Evolutionary conservation across 2,329 filamentous ascomycete genomes (phyloP).

Genomic region (Aspergillus quadricinctus): DNA sequence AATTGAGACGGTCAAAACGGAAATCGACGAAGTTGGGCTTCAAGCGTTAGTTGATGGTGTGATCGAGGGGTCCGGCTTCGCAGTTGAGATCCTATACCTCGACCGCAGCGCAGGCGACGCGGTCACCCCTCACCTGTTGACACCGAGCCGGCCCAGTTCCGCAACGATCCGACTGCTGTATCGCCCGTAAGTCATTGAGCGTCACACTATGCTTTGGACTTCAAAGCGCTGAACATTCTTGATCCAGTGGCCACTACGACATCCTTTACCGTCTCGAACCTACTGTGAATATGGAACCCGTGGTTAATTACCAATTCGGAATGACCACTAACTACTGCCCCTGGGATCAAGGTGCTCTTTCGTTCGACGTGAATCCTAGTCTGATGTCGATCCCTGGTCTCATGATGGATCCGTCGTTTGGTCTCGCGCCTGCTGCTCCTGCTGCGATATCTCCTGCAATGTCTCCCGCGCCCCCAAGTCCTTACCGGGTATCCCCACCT

Average conservation of each 20-base stretch:
- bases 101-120: slow-evolving; percentile 76
- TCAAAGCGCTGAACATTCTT: slow-evolving; percentile 17
- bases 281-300: slow-evolving; percentile 33
- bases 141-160: slow-evolving; percentile 38
- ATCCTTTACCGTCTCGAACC: slow-evolving; percentile 71
- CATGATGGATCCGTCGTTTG: slow-evolving; percentile 35
- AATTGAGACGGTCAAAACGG: slow-evolving; percentile 70
- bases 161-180: slow-evolving; percentile 66
- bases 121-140: slow-evolving; percentile 54
- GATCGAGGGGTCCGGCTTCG: slow-evolving; percentile 71
- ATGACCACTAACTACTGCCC: slow-evolving; percentile 36
- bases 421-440: slow-evolving; percentile 23
- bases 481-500: slow-evolving; percentile 28
- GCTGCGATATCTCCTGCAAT: slow-evolving; percentile 29
- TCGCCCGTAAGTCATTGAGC: slow-evolving; percentile 52
- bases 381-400: slow-evolving; percentile 40
- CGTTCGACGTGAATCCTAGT: slow-evolving; percentile 38
- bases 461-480: slow-evolving; percentile 26
- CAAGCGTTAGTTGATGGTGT: slow-evolving; percentile 72
- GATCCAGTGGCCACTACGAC: slow-evolving; percentile 76
- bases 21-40: slow-evolving; percentile 89
- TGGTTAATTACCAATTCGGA: slow-evolving; percentile 40
- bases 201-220: background rate
- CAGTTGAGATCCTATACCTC: slow-evolving; percentile 84
- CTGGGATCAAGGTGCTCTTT: slow-evolving; percentile 35